A percentile compares a stretch with the other conserved stretches of the same genome.
phyloP scores from a whole-genome alignment of 2,329 filamentous ascomycete species.

The Fusarium coffeatum region DNA sequence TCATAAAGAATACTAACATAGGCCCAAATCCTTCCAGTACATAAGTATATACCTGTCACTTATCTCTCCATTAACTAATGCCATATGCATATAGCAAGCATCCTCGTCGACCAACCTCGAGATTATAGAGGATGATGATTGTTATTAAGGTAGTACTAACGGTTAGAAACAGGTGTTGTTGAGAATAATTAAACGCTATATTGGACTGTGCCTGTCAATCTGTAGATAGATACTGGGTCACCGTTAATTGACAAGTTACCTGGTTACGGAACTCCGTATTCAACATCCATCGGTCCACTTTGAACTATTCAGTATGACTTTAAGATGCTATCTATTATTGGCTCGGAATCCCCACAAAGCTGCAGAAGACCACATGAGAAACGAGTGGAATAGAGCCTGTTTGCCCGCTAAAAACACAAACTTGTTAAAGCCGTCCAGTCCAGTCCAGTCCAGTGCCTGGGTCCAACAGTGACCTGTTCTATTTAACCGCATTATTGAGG shows the following conservation, averaged over 20 bases:
- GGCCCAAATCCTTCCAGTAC: background rate
- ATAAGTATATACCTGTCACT: background rate
- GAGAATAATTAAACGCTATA: background rate
- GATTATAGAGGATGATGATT: background rate
- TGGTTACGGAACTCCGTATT: background rate
- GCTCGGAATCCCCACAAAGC: slow-evolving; percentile 39
- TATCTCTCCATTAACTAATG: background rate
- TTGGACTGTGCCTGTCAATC: no score
- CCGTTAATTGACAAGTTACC: background rate
- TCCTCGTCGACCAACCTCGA: no score
- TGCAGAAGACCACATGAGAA: slow-evolving; percentile 17
- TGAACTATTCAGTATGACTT: background rate
- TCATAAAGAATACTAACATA: background rate
- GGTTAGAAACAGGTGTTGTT: background rate
- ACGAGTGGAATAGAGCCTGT: slow-evolving; percentile 32
- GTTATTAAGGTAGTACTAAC: background rate
- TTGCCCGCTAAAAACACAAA: slow-evolving; percentile 1
- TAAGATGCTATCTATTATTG: slow-evolving; percentile 32
- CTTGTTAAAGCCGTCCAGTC: slow-evolving; percentile 15
- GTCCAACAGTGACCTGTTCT: slow-evolving; percentile 9
- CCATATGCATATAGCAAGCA: background rate
- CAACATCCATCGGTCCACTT: slow-evolving; percentile 14
- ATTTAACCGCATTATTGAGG: slow-evolving; percentile 23
- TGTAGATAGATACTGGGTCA: background rate
- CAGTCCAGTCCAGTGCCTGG: background rate